Conservation (phyloP, 176 grass and related monocot genomes). For the Panicum miliaceum region DNA sequence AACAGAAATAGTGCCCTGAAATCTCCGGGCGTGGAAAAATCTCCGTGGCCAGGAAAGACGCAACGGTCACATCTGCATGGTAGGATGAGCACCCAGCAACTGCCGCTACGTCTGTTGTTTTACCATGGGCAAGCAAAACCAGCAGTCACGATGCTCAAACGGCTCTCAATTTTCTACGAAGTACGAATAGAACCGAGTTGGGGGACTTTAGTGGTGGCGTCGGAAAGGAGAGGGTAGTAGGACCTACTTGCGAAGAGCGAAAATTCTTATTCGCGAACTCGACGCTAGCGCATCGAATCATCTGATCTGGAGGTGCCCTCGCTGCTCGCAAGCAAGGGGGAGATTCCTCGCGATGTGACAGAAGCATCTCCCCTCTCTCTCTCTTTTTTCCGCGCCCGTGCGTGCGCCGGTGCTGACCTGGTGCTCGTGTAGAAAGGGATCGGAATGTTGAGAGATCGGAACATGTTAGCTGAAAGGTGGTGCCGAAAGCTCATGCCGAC, state of each 20-base stretch:
- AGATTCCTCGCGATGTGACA: conserved; percentile 32
- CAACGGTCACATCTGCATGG: neutral
- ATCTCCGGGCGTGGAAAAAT: neutral
- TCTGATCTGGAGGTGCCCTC: neutral
- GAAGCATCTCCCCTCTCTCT: neutral
- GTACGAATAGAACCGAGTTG: neutral
- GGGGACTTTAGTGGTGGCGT: neutral
- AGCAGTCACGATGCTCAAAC: neutral
- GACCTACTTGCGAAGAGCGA: no score
- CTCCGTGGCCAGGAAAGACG: neutral
- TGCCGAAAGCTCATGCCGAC: conserved; percentile 57
- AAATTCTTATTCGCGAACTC: neutral
- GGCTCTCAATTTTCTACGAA: neutral
- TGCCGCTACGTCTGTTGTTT: neutral
- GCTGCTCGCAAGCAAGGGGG: conserved; percentile 22
- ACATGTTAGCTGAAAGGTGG: conserved; percentile 30
- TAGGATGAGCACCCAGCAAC: neutral
- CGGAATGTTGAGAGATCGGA: conserved; percentile 34
- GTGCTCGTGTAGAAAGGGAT: neutral
- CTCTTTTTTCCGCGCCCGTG: neutral
- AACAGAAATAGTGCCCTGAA: neutral
- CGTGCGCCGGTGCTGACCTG: conserved; percentile 32
- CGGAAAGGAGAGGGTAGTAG: neutral
- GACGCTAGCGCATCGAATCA: neutral
- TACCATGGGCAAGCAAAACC: neutral